Evolutionary conservation across 192 early-diverging fungal species (phyloP), one percentile per base, ranked within the genome.

Genomic region (Mortierella antarctica): DNA sequence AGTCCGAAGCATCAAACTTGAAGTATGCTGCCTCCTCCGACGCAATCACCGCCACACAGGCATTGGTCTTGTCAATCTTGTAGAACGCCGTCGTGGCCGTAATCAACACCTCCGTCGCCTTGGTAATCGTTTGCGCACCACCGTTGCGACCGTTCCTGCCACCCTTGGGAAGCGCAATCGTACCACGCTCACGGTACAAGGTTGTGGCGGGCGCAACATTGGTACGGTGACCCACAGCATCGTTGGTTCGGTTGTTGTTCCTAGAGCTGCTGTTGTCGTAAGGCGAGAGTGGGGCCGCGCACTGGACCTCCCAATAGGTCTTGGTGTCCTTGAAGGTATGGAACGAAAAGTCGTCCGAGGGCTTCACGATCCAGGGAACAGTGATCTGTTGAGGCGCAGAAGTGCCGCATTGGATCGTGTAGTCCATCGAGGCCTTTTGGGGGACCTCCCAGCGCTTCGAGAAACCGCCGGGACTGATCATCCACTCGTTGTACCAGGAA

Each of bases 41-140:
- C 2, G 82, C 70, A 79, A 83, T 65, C 10, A 78, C 71, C 11
- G 82, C 82, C 52, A 79, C 82, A 62, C 82, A 72, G 63, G 63
- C 61, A 56, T 76, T 54, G 45, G 64, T 60, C 18, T 63, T 64
- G 40, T 56, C 62, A 20, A 80, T 15, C 20, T 46, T 59, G 61
- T 80, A 80, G 58, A 80, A 80, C 6, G 77, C 77, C n/a, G 77
- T 72, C 6, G 70, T 68, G 23, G 77, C 57, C 5, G 70, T 72
- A 53, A 64, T 7, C 52, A 63, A 17, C 23, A 80, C 46, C 47
- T 71, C 65, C 13, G n/a, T 56, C 2, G 77, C 77, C 65, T 80
- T 51, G 40, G 65, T 57, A 59, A 80, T 80, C 5, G 49, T 64
- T 46, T 53, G 49, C 18, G 50, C 18, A 44, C 47, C 7, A 23